These are phyloP conservation scores for Eutrema salsugineum DNA, from an alignment of 441 rosid genomes.

Conservation along the genomic window DNA sequence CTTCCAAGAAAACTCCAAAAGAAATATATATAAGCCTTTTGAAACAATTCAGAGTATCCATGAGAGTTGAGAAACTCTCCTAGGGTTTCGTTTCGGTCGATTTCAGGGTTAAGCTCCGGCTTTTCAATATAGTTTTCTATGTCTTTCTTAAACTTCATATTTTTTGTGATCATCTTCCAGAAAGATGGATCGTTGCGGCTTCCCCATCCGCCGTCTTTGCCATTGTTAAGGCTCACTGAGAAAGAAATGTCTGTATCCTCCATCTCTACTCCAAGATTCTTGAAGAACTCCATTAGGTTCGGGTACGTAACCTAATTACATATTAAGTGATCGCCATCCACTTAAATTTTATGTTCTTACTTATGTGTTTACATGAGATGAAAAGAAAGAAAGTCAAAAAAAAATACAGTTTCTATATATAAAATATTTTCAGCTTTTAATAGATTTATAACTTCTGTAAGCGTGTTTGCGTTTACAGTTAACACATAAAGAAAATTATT, in stretches of 20 bases:
- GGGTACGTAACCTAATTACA: conserved; percentile 66
- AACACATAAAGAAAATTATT: too few relatives aligned
- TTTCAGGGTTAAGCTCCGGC: conserved; percentile 55
- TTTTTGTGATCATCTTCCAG: conserved; percentile 74
- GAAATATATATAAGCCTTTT: conserved; percentile 38
- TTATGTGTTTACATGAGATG: too few relatives aligned
- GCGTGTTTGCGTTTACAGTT: too few relatives aligned
- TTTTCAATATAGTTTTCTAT: conserved; percentile 56
- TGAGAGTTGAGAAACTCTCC: conserved; percentile 52
- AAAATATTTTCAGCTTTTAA: too few relatives aligned
- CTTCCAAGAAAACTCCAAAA: background rate
- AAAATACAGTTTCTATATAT: too few relatives aligned
- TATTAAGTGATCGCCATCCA: background rate
- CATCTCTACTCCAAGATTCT: conserved; percentile 70
- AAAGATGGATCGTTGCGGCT: conserved; percentile 70
- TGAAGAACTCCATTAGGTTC: conserved; percentile 72
- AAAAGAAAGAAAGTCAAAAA: too few relatives aligned
- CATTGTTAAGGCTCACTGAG: conserved; percentile 68
- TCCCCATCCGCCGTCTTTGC: conserved; percentile 82
- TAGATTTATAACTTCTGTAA: too few relatives aligned
- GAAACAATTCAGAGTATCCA: conserved; percentile 74
- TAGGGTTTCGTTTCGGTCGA: conserved; percentile 53
- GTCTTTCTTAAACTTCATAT: conserved; percentile 58
- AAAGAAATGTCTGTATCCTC: conserved; percentile 78
- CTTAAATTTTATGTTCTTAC: background rate